Evolutionary conservation across 371 early-diverging fungal species (phyloP).

Genomic region (Lichtheimia corymbifera): DNA sequence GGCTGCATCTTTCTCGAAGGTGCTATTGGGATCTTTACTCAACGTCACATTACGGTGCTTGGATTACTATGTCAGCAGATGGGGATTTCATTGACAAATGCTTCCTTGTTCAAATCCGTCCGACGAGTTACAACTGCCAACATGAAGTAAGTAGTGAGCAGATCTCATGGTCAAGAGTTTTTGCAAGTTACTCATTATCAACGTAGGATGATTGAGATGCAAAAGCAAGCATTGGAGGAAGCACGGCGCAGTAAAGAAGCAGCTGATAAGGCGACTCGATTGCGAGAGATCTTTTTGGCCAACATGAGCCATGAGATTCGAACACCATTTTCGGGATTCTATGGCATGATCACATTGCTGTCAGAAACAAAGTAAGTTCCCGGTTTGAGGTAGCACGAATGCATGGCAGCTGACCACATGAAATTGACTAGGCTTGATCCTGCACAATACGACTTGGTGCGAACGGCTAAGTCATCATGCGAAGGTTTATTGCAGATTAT

Average conservation of each 20-base stretch:
- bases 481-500: conserved; percentile 61
- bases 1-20: conserved; percentile 61
- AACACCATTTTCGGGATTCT: conserved; percentile 62
- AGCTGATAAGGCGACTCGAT: conserved; percentile 39
- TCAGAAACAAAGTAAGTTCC: conserved; percentile 38
- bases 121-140: conserved; percentile 46
- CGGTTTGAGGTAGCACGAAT: too few relatives aligned
- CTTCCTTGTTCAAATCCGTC: conserved; percentile 51
- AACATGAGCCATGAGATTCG: conserved; percentile 62
- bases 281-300: conserved; percentile 58
- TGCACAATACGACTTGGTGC: conserved; percentile 61
- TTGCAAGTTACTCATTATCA: background rate
- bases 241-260: conserved; percentile 48
- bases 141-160: conserved; percentile 17
- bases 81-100: conserved; percentile 63
- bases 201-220: conserved; percentile 48
- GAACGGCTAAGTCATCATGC: conserved; percentile 59
- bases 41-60: conserved; percentile 55
- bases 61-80: conserved; percentile 59
- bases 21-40: conserved; percentile 57
- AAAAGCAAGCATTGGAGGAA: conserved; percentile 46
- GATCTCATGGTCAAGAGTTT: background rate
- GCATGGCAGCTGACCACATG: too few relatives aligned
- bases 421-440: conserved; percentile 24
- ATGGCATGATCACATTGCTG: conserved; percentile 60